Base-by-base conservation (phyloP, 352 stramenopile genomes). In the Pythium biforme region DNA sequence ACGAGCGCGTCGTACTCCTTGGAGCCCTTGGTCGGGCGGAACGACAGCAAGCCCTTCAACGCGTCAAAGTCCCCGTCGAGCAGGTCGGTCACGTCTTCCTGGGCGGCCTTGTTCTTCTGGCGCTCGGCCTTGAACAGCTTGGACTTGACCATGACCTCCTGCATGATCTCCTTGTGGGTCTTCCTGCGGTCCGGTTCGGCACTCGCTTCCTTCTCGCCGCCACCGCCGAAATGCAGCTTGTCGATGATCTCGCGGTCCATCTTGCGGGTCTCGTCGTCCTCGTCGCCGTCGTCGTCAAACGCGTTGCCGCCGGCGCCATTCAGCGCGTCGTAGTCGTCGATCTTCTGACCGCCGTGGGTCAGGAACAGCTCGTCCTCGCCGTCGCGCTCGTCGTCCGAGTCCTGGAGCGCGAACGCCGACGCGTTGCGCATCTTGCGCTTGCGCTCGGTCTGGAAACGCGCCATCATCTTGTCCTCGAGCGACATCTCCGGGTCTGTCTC, bases 391-490 rank as follows among this genome's bases (percentile, higher is more conserved):
- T 92, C 84, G 41, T 82, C 73, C 56, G 78, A 89, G 66, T 94
- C 85, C 49, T 89, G 73, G n/a, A 94, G 72, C 46, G 79, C 80
- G 55, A 92, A 94, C 25, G 77, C 70, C 27, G 76, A 75, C 19
- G 81, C 76, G 47, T 94, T 89, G 66, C 83, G 84, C 69, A 94
- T 64, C 69, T 92, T 90, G 64, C 81, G 81, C 76, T 95, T 95
- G 60, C 87, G 83, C 56, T 96, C 88, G 19, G 75, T 89, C 71
- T 96, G 88, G 73, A 97, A 96, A 47, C 89, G 86, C 25, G 83
- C 76, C 69, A 97, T 93, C 88, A 97, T 96, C 68, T 96, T 96
- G 75, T 97, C 89, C 59, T 97, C 89, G n/a, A 96, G 71, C 56
- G 89, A 95, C 70, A 97, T 77, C 12, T 70, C 81, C 22, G 85